Evolutionary conservation across 345 rosid species (phyloP), one percentile per base, ranked within the genome.

Genomic region (Hypericum perforatum): DNA sequence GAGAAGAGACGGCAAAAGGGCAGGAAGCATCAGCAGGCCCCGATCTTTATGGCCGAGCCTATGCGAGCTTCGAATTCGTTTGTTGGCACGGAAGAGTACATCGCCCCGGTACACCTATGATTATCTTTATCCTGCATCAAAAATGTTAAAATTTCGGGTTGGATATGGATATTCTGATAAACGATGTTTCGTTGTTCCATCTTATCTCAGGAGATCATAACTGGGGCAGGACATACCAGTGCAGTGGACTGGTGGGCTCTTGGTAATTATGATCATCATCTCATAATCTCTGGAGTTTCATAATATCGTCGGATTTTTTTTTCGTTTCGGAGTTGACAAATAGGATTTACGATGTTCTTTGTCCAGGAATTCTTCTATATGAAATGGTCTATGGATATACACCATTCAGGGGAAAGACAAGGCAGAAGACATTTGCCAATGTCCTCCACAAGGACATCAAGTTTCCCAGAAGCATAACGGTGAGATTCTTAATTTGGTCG

Each of bases 231-330:
- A 37, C 96, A 91, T 67, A 85, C 86, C 0, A 91, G 98, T 75
- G 96, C 96, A 47, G 96, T 91, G 62, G 98, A 91, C 74, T 87
- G 98, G 98, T 91, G 98, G 98, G 98, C 98, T 59, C 83, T 87
- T 60, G 98, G 98, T 81, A 78, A 70, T 62, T 52, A 56, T 44
- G 11, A 43, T 39, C 32, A 16, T 39, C 32, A 16, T 11, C 22
- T 6, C 3, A 29, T 5, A 59, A 12, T 39, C 5, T 36, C 10
- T 58, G n/a, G 36, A 36, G 5, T 46, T 15, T 39, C 32, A 1
- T 39, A 10, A 5, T 22, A 22, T 22, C 4, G 2, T 22, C 32
- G 32, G 32, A 22, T 22, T 22, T 22, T 22, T 22, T 22, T 22
- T 22, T 49, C 49, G 16, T 45, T n/a, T 8, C 3, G 13, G 14